Evolutionary conservation across 495 filamentous ascomycete genomes (phyloP).

Genomic region (Lasiosphaeria hispida): DNA sequence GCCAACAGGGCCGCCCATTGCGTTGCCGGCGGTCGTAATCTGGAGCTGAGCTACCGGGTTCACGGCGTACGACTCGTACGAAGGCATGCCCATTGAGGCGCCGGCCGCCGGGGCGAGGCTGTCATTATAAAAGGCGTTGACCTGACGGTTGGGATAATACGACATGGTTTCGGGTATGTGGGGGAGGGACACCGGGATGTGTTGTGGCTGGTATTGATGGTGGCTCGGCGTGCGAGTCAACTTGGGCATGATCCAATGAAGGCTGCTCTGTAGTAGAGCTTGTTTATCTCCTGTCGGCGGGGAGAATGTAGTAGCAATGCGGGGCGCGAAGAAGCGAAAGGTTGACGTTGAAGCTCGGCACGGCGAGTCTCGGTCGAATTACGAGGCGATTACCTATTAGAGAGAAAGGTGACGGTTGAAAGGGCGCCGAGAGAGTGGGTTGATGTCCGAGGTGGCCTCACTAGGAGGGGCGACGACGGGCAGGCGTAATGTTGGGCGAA

Average conservation of each 20-base stretch:
- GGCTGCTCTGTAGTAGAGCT: constrained; percentile 6
- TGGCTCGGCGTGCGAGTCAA: constrained; percentile 31
- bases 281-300: constrained; percentile 9
- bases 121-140: constrained; percentile 28
- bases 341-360: constrained; percentile 9
- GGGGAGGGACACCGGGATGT: constrained; percentile 22
- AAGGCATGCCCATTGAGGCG: constrained; percentile 25
- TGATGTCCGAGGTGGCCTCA: constrained; percentile 13
- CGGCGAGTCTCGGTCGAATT: constrained; percentile 18
- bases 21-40: constrained; percentile 26
- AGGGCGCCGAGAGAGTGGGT: background rate
- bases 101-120: constrained; percentile 25
- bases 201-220: constrained; percentile 29
- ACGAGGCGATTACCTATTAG: constrained; percentile 26
- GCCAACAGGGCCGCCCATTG: constrained; percentile 33
- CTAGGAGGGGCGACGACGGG: constrained; percentile 11
- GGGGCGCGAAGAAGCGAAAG: constrained; percentile 5
- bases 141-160: constrained; percentile 28
- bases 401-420: constrained; percentile 7
- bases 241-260: constrained; percentile 30
- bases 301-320: background rate
- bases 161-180: constrained; percentile 24
- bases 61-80: constrained; percentile 40
- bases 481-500: background rate
- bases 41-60: constrained; percentile 35